Evolutionary conservation across 2,329 filamentous ascomycete genomes (phyloP).

Genomic region (Aspergillus sp.): DNA sequence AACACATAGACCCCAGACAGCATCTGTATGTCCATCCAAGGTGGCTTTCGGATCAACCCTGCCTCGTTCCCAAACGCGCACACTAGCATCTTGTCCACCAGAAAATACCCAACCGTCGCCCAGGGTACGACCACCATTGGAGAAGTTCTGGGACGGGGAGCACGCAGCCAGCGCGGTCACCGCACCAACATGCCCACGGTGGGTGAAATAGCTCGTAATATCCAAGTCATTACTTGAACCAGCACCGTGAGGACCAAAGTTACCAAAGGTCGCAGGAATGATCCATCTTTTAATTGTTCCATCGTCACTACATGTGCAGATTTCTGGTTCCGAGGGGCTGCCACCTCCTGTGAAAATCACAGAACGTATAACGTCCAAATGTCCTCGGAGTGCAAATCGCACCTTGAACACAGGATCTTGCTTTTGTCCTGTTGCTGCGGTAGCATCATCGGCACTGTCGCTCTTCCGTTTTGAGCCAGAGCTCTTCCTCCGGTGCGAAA

Average conservation of each 20-base stretch:
- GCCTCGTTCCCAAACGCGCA: conserved; percentile 92
- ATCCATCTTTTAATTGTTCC: conserved; percentile 96
- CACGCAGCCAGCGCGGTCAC: conserved; percentile 85
- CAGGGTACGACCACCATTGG: conserved; percentile 77
- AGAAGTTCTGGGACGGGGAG: conserved; percentile 81
- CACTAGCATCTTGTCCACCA: conserved; percentile 86
- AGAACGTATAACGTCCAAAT: conserved; percentile 87
- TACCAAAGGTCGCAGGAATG: conserved; percentile 75
- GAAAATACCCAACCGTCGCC: conserved; percentile 99
- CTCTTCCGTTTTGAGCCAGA: conserved; percentile 66
- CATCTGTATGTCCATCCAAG: conserved; percentile 88
- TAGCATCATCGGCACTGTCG: conserved; percentile 60
- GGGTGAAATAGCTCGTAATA: conserved; percentile 89
- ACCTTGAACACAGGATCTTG: conserved; percentile 83
- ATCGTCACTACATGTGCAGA: conserved; percentile 93
- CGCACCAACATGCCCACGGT: conserved; percentile 85
- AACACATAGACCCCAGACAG: conserved; percentile 92
- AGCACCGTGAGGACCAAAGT: conserved; percentile 47
- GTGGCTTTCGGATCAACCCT: conserved; percentile 93
- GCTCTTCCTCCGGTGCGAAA: conserved; percentile 73
- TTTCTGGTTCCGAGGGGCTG: conserved; percentile 90
- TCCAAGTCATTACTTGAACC: conserved; percentile 73
- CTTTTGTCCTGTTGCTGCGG: conserved; percentile 42
- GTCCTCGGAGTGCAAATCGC: conserved; percentile 83
- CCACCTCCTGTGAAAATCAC: conserved; percentile 97